Base-by-base conservation (phyloP, 1,284 basidiomycete genomes). In the Prillingera fragicola region DNA sequence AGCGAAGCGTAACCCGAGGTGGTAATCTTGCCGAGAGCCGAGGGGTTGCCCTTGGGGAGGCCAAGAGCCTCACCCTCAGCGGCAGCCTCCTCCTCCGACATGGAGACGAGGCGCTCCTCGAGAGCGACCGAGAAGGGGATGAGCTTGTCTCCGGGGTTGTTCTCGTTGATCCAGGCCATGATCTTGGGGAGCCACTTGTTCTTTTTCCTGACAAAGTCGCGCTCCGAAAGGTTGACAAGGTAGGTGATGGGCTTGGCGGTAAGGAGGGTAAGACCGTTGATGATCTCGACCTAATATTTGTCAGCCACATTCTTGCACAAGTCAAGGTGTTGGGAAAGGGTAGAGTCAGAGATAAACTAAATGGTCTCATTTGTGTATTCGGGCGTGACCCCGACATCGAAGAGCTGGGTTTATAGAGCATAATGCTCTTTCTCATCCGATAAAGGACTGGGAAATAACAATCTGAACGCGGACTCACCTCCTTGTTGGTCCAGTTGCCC, bases 151-250 rank as follows among this genome's bases (percentile, higher is more conserved):
- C 95, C 95, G 2, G 92, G 83, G 75, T 97, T 98, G 77, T 97
- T 82, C 65, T 84, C 79, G 74, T 98, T 92, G 63, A 99, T 96
- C 94, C 95, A 99, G 21, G 76, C 86, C 72, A 97, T 96, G 79
- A 98, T 98, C 76, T 96, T 96, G 19, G 92, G 79, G 22, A 98
- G 75, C 91, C 94, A 98, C 77, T 97, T 98, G 78, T 97, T 98
- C 83, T 97, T 98, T 76, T 95, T 96, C 52, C 95, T 83, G 48
- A 89, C 75, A 65, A 89, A 99, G 73, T 99, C 95, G 57, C 81
- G 81, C 73, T 98, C 94, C 51, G 87, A 91, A 41, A 99, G 75
- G 74, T 99, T 99, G 72, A 98, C 90, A 36, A 99, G 85, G 76
- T 98, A 98, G 45, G 87, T 96, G 56, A 98, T 90, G 33, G 94